Evolutionary conservation across 83 land plant species (phyloP), one percentile per base, ranked within the genome.

Genomic region (Picea abies): DNA sequence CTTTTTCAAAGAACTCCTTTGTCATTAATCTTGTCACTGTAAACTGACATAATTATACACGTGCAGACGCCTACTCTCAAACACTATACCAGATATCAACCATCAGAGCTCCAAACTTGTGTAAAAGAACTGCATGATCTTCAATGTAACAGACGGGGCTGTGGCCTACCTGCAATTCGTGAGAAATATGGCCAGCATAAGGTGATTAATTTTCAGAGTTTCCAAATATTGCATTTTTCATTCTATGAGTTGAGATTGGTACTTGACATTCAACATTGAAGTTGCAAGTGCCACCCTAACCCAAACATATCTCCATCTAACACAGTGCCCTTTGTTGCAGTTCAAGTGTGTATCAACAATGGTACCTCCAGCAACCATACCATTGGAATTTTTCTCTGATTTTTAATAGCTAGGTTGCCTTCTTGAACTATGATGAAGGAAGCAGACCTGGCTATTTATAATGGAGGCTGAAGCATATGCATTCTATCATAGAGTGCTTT

Each of bases 11-110:
- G 20, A 39, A 29, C 35, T 60, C 37, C 17, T 35, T 63, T 35
- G 70, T 66, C n/a, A 5, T 20, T 4, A 61, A 67, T 19, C 70
- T 32, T 9, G 22, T 39, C 56, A 39, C 17, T 58, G 25, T 52
- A 15, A 9, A 63, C 39, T 63, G 63, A 23, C 26, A 37, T 17
- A 5, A 9, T 63, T 75, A n/a, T 19, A 10, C 16, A 65, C 22
- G 9, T 73, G 17, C 41, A 96, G 96, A 90, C 84, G 73, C 76
- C 91, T 0, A 95, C 98, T 32, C 82, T 97, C 84, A 79, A 77
- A 66, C 98, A 91, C 82, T 97, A 97, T 84, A 93, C 98, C 2
- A 89, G 88, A 0, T 97, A 95, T 83, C 79, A 87, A 80, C 91
- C 97, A 16, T 84, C 89, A 11, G 92, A 91, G 29, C 83, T 94